These are phyloP conservation scores for Alternaria panax DNA, from an alignment of 2,329 filamentous ascomycete species.

Conservation along the genomic window DNA sequence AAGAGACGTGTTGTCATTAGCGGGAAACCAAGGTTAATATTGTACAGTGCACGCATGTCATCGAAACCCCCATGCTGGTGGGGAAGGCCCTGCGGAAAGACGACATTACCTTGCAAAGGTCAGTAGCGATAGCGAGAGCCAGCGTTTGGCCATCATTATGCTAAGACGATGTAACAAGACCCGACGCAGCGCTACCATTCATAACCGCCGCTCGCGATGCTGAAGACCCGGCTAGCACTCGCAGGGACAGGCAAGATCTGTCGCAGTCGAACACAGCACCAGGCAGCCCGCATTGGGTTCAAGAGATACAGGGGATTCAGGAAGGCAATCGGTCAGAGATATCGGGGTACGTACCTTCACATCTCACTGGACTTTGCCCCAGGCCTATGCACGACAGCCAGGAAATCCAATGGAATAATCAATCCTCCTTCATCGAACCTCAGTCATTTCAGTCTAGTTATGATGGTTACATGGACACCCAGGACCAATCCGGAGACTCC, in stretches of 20 bases:
- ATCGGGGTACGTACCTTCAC: slow-evolving; percentile 2
- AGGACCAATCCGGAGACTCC: background rate
- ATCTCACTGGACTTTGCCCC: background rate
- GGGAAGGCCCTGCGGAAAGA: background rate
- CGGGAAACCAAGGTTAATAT: background rate
- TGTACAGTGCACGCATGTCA: slow-evolving; percentile 6
- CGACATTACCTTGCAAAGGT: slow-evolving; percentile 1
- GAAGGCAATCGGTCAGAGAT: background rate
- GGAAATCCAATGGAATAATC: background rate
- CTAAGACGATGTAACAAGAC: background rate
- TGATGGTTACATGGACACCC: background rate
- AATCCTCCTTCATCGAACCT: background rate
- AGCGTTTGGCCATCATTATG: background rate
- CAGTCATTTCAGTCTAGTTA: background rate
- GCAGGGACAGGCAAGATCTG: background rate
- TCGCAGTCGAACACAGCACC: background rate
- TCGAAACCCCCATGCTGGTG: background rate
- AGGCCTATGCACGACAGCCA: background rate
- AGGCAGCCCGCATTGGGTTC: background rate
- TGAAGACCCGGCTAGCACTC: background rate
- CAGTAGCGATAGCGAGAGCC: background rate
- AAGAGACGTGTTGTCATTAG: background rate
- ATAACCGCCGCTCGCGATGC: background rate
- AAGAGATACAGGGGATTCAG: background rate
- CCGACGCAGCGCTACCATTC: background rate